Base-by-base conservation (phyloP, 1,284 basidiomycete genomes). In the Cryptococcus sp. region DNA sequence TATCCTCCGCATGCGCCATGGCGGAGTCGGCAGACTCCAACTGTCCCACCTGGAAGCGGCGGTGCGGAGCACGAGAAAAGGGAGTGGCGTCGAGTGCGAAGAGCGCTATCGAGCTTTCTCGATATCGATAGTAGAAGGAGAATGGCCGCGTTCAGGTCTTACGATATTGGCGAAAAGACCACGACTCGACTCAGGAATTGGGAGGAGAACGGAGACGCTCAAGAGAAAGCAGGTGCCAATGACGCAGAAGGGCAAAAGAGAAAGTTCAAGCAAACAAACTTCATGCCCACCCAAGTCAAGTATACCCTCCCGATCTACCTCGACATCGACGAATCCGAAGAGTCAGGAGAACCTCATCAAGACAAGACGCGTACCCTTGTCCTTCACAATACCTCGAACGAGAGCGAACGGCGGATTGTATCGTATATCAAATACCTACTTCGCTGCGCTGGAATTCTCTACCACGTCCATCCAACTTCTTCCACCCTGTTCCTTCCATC, bases 251-350 rank as follows among this genome's bases (percentile, higher is more conserved):
- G 44, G 16, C 29, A 43, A 23, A 40, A 47, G 17, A 26, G 61
- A 26, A 68, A 75, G 50, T 82, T 84, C 76, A 83, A 83, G 62
- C 79, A 78, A 52, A 81, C 81, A 6, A 78, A 78, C 1, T 84
- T 81, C 60, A 59, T 79, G n/a, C 72, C 80, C 1, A 61, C 77
- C 5, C 72, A 79, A 20, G 73, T 80, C 38, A 80, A 80, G 62
- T 81, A 83, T 62, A 79, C 77, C 2, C 77, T 84, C 1, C 78
- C 75, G 10, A 66, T 78, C 15, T 70, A 72, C 37, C 62, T 74
- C 10, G 64, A 69, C 29, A 34, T 34, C 8, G 29, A 34, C 29
- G 29, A 34, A 13, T 34, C 29, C 8, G 29, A 34, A 22, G 57
- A 57, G 6, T 29, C 50, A 3, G 25, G 48, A 22, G 37, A 17